Conservation (phyloP, 1,139 yeast genomes). For the Sugiyamaella neomexicana region DNA sequence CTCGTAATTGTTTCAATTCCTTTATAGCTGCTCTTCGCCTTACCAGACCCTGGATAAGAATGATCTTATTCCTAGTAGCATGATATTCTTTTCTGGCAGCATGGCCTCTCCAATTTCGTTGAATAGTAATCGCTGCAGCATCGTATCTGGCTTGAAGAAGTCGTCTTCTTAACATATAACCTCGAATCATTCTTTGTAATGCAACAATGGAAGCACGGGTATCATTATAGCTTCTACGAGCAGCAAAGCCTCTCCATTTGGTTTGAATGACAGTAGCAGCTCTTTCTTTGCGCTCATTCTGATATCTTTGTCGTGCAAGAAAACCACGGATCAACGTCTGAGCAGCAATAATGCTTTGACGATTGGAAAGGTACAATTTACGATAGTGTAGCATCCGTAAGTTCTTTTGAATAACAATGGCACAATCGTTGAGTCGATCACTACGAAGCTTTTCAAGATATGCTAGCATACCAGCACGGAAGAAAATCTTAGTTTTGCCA, state of each 20-base stretch:
- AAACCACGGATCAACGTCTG: slow-evolving; percentile 70
- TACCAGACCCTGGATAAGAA: slow-evolving; percentile 72
- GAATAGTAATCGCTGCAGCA: slow-evolving; percentile 68
- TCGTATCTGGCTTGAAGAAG: slow-evolving; percentile 52
- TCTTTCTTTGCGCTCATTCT: slow-evolving; percentile 55
- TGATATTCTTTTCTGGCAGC: slow-evolving; percentile 50
- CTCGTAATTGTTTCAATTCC: slow-evolving; percentile 62
- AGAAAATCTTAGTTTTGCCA: slow-evolving; percentile 80
- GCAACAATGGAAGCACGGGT: slow-evolving; percentile 54
- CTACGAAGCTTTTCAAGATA: slow-evolving; percentile 80
- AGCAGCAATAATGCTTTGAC: slow-evolving; percentile 53
- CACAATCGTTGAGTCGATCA: slow-evolving; percentile 73
- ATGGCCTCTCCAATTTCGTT: slow-evolving; percentile 64
- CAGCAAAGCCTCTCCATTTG: slow-evolving; percentile 61
- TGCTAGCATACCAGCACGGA: slow-evolving; percentile 93
- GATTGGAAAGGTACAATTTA: slow-evolving; percentile 56
- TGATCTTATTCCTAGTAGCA: slow-evolving; percentile 52
- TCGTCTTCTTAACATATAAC: slow-evolving; percentile 56
- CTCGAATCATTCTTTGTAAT: slow-evolving; percentile 71
- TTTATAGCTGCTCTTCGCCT: slow-evolving; percentile 74
- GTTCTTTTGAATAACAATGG: slow-evolving; percentile 83
- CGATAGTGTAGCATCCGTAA: slow-evolving; percentile 68
- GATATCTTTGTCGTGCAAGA: slow-evolving; percentile 58
- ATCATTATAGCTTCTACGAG: slow-evolving; percentile 49
- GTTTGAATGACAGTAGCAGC: slow-evolving; percentile 80